Percentiles rank a stretch among this genome's conserved stretches.
Evolutionary conservation across 163 green algal species (phyloP).

Genomic region (Chlorella variabilis): DNA sequence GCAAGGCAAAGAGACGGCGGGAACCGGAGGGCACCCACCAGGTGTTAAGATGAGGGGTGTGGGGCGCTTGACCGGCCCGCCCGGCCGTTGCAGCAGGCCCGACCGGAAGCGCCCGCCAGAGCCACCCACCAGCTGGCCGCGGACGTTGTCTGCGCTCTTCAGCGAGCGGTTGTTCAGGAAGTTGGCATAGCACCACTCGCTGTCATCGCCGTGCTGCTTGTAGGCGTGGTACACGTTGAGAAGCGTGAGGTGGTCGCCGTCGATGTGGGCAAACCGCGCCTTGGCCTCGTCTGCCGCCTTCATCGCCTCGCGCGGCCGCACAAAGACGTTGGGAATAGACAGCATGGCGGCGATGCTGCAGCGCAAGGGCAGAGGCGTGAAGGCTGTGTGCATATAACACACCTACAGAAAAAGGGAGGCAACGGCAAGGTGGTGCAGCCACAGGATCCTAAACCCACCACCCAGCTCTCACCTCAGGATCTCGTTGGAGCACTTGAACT

Average conservation of each 20-base stretch:
- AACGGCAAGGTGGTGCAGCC: not conserved
- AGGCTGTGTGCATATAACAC: not conserved
- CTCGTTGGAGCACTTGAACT: slow-evolving; percentile 98
- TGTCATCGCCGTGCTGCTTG: slow-evolving; percentile 88
- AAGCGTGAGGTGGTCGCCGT: slow-evolving; percentile 98
- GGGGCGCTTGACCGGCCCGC: too few relatives aligned
- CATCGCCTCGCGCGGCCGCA: slow-evolving; percentile 87
- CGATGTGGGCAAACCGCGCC: slow-evolving; percentile 93
- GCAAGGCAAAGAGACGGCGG: not conserved
- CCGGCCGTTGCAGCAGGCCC: too few relatives aligned
- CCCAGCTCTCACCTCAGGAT: slow-evolving; percentile 73
- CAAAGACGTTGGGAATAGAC: slow-evolving; percentile 93
- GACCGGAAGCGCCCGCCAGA: too few relatives aligned
- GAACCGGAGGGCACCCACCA: too few relatives aligned
- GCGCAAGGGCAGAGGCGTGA: not conserved
- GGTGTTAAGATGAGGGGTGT: too few relatives aligned
- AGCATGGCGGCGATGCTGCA: slow-evolving; percentile 94
- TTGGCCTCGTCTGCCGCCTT: slow-evolving; percentile 97
- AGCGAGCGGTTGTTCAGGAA: slow-evolving; percentile 95
- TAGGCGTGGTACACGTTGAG: slow-evolving; percentile 99
- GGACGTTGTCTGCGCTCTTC: slow-evolving; percentile 95
- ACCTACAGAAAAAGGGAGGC: too few relatives aligned
- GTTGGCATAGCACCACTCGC: slow-evolving; percentile 95
- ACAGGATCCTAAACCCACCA: not conserved
- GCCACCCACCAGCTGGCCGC: slow-evolving; percentile 83